Conservation (phyloP, 352 stramenopile genomes). For the Globisporangium cystogenes region DNA sequence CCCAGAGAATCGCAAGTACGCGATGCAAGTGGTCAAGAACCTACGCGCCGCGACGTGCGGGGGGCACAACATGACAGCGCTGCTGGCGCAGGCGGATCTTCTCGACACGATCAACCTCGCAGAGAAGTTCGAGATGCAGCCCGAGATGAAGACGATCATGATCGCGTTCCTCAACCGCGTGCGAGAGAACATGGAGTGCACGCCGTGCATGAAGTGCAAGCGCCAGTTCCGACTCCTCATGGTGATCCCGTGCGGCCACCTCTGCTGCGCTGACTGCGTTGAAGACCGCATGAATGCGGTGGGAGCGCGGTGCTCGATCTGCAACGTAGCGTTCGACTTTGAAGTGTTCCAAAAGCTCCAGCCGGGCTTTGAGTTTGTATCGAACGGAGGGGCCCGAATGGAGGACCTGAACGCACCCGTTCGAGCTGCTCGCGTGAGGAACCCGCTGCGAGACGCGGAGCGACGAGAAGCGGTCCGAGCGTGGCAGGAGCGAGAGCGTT, state of each 20-base stretch:
- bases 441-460: background rate
- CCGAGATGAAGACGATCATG: constrained; percentile 30
- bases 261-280: constrained; percentile 92
- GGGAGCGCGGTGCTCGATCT: constrained; percentile 50
- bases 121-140: constrained; percentile 29
- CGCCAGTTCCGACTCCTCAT: constrained; percentile 85
- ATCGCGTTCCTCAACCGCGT: constrained; percentile 56
- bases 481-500: constrained; percentile 3
- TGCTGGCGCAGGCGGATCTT: constrained; percentile 29
- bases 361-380: constrained; percentile 70
- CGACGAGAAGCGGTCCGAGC: background rate
- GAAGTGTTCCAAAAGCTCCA: constrained; percentile 89
- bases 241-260: constrained; percentile 89
- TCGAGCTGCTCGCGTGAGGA: background rate
- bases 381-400: constrained; percentile 1
- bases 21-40: constrained; percentile 50
- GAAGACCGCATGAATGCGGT: constrained; percentile 56
- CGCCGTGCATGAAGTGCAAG: constrained; percentile 78
- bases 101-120: constrained; percentile 64
- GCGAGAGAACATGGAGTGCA: constrained; percentile 31
- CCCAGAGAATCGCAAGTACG: constrained; percentile 57
- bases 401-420: constrained; percentile 12
- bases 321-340: constrained; percentile 58
- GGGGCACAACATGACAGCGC: constrained; percentile 37
- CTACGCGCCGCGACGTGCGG: constrained; percentile 55